Conservation (phyloP, 495 filamentous ascomycete genomes). For the Talaromyces ruber region DNA sequence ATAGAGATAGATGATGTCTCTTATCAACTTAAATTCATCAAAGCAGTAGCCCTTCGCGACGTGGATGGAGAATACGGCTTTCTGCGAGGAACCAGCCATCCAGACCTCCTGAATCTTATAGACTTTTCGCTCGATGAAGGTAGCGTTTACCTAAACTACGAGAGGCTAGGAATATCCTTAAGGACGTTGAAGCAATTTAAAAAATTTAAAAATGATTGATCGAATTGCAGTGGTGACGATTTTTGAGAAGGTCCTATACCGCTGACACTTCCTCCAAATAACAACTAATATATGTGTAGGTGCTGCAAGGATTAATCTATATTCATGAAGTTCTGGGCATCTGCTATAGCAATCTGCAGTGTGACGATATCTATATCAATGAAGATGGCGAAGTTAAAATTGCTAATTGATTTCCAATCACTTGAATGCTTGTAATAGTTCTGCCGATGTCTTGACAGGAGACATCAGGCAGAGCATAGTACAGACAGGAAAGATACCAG, state of each 20-base stretch:
- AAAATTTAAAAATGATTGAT: not conserved
- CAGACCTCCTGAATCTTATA: not conserved
- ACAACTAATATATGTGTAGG: not conserved
- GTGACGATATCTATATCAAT: not conserved
- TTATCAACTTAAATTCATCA: not conserved
- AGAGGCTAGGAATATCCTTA: not conserved
- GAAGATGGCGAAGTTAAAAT: conserved; percentile 6
- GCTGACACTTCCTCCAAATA: not conserved
- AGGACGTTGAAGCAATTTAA: not conserved
- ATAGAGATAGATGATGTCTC: not conserved
- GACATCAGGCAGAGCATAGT: not conserved
- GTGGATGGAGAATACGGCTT: not conserved
- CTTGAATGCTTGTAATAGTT: not conserved
- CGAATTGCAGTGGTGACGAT: not conserved
- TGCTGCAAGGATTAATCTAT: not conserved
- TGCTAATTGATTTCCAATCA: not conserved
- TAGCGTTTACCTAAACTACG: not conserved
- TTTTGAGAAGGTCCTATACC: not conserved
- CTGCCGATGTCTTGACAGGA: not conserved
- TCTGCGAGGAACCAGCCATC: not conserved
- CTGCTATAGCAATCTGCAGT: not conserved
- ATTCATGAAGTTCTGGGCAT: not conserved
- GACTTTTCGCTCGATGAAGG: not conserved
- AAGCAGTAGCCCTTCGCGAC: not conserved
- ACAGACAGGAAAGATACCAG: not conserved